Conservation (phyloP, 139 green algal genomes). For the Desmodesmus armatus region DNA sequence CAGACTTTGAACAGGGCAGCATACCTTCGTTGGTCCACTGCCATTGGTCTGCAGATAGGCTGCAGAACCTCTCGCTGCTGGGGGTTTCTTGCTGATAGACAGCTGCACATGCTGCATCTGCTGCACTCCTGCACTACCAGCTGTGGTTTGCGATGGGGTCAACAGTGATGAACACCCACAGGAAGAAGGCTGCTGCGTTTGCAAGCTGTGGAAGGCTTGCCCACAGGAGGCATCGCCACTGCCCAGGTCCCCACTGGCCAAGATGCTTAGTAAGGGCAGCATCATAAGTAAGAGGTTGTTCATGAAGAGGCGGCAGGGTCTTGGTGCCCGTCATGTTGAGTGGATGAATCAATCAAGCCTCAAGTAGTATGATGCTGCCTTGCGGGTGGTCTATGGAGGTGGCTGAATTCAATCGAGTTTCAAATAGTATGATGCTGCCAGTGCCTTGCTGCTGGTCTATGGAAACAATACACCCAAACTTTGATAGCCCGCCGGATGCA, state of each 20-base stretch:
- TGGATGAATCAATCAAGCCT: too few relatives aligned
- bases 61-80: not conserved
- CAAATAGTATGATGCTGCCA: too few relatives aligned
- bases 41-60: not conserved
- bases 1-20: not conserved
- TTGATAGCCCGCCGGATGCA: too few relatives aligned
- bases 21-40: not conserved
- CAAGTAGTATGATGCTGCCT: too few relatives aligned
- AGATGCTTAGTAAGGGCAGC: not conserved
- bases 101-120: conserved; percentile 8
- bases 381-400: too few relatives aligned
- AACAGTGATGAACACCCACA: not conserved
- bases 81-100: not conserved
- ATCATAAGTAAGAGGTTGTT: not conserved
- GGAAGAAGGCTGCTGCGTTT: not conserved
- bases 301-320: too few relatives aligned
- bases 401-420: too few relatives aligned
- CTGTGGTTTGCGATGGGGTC: not conserved
- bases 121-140: not conserved
- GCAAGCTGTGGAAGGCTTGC: not conserved
- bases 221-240: not conserved
- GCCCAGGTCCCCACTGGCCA: not conserved
- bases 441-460: too few relatives aligned
- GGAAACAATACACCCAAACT: too few relatives aligned
- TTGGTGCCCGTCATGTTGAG: too few relatives aligned